Base-by-base conservation (phyloP, 768 basidiomycete genomes). In the Daedalea quercina region DNA sequence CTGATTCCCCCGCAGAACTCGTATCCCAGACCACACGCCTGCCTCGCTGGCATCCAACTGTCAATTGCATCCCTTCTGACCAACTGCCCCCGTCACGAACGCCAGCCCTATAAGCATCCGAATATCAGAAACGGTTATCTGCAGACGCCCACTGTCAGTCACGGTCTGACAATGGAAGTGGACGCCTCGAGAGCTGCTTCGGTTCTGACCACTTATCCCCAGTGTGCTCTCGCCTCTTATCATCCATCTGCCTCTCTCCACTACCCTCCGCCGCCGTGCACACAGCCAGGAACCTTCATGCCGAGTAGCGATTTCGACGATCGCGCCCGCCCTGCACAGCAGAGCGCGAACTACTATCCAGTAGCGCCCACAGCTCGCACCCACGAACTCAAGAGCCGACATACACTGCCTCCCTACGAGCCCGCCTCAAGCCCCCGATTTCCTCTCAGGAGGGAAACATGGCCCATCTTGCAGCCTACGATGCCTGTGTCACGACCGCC, bases 171-270 rank as follows among this genome's bases (percentile, higher is more conserved):
- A 15, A 62, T 62, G 61, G 56, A 62, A 62, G 60, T 61, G 54
- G 56, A 60, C 54, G 52, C 52, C 55, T 57, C 58, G 44, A 60
- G 61, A 59, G 50, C 55, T 57, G 24, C 58, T 35, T 52, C 55
- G 46, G 56, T 54, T 53, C 55, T 57, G 12, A n/a, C 45, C 37
- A 46, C 37, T 33, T 51, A 42, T 35, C 50, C 50, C 23, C 24
- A 52, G 33, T 28, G 33, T 23, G 15, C 33, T 31, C 20, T 40
- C 47, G 4, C 12, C 19, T 12, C 47, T 33, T 49, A 49, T 49
- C 47, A 35, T n/a, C 31, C 31, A 9, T 35, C 34, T 17, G 35
- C 35, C 47, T 3, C 47, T 25, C 26, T 25, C 47, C 20, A 35
- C 13, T 40, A 23, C 47, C 26, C 47, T 15, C 8, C 35, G 12